Conservation (phyloP, 2,329 filamentous ascomycete genomes). For the Arthrobotrys musiformis region DNA sequence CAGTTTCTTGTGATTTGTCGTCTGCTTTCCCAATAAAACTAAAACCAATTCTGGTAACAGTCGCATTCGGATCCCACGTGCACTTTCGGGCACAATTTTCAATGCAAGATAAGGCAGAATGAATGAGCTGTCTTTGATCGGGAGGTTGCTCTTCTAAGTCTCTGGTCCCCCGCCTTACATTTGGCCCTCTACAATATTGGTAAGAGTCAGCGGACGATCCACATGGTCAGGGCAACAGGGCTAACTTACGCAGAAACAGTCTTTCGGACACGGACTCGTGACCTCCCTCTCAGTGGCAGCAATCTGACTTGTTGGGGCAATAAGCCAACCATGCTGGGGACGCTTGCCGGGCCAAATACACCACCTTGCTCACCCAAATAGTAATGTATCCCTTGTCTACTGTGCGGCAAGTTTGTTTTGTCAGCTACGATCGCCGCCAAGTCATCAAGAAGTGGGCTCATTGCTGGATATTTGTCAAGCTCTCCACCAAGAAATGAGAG, state of each 20-base stretch:
- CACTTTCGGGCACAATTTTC: slow-evolving; percentile 50
- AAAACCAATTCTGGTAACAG: slow-evolving; percentile 42
- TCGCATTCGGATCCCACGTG: slow-evolving; percentile 49
- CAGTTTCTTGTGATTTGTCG: slow-evolving; percentile 18
- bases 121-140: slow-evolving; percentile 48
- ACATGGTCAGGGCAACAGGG: not conserved
- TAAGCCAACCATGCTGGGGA: not conserved
- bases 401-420: slow-evolving; percentile 35
- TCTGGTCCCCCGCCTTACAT: slow-evolving; percentile 30
- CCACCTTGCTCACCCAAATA: slow-evolving; percentile 48
- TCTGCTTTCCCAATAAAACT: slow-evolving; percentile 49
- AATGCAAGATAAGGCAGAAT: slow-evolving; percentile 42
- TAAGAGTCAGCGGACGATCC: not conserved
- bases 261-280: slow-evolving; percentile 48
- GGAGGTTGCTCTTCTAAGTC: slow-evolving; percentile 40
- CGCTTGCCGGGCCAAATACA: not conserved
- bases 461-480: slow-evolving; percentile 38
- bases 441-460: slow-evolving; percentile 32
- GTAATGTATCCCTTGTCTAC: slow-evolving; percentile 31
- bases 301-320: slow-evolving; percentile 41
- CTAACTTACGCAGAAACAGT: slow-evolving; percentile 49
- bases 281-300: slow-evolving; percentile 44
- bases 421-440: slow-evolving; percentile 31
- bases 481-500: slow-evolving; percentile 40
- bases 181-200: slow-evolving; percentile 32